Percentiles rank a stretch among this genome's conserved stretches.
Evolutionary conservation across 495 filamentous ascomycete species (phyloP).

Genomic region (Trichodelitschia bisporula): DNA sequence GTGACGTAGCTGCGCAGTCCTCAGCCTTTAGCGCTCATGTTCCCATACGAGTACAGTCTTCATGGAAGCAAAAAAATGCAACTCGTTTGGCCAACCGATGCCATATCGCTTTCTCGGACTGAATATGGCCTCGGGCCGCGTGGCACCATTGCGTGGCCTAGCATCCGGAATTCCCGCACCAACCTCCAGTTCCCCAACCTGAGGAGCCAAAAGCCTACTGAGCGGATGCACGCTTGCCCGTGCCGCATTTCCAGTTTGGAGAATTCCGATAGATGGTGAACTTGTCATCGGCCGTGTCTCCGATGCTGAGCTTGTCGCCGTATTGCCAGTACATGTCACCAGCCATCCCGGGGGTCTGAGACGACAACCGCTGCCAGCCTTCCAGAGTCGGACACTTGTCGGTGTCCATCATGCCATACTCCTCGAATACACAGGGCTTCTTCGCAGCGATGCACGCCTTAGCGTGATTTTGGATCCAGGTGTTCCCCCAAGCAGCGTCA

Average conservation of each 20-base stretch:
- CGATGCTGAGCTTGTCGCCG: slow-evolving; percentile 9
- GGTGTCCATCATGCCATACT: slow-evolving; percentile 5
- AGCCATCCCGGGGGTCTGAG: slow-evolving; percentile 6
- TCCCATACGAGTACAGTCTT: too few relatives aligned
- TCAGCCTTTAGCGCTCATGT: too few relatives aligned
- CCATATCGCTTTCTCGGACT: too few relatives aligned
- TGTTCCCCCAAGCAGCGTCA: slow-evolving; percentile 3
- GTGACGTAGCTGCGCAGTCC: too few relatives aligned
- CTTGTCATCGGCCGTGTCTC: slow-evolving; percentile 9
- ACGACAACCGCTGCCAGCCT: slow-evolving; percentile 9
- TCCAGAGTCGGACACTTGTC: slow-evolving; percentile 4
- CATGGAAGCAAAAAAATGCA: too few relatives aligned
- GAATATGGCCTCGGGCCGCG: too few relatives aligned
- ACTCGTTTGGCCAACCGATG: too few relatives aligned
- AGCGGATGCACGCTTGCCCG: too few relatives aligned
- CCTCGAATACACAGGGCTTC: slow-evolving; percentile 10
- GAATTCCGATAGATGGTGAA: slow-evolving; percentile 21
- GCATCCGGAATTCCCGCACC: too few relatives aligned
- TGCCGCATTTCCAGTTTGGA: slow-evolving; percentile 24
- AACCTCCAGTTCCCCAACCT: too few relatives aligned
- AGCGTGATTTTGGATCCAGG: slow-evolving; percentile 6
- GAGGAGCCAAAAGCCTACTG: too few relatives aligned
- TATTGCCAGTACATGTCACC: slow-evolving; percentile 14
- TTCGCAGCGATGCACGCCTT: slow-evolving; percentile 3
- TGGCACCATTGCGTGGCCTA: too few relatives aligned